phyloP scores from a whole-genome alignment of 2,329 filamentous ascomycete genomes.

The Neonectria magnoliae region DNA sequence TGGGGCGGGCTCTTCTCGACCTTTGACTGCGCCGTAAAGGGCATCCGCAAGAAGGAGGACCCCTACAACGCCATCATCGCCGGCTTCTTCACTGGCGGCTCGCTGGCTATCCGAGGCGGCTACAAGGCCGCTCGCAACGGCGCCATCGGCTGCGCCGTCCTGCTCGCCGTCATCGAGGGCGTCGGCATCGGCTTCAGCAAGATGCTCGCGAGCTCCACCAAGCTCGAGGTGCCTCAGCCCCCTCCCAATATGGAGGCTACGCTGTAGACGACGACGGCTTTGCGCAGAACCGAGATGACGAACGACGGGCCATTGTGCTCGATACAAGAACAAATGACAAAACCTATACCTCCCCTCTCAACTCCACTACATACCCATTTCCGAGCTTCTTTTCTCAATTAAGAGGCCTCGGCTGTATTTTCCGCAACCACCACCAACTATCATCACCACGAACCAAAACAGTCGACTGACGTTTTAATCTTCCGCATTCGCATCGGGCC shows the following conservation, averaged over 20 bases:
- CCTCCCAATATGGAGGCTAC: constrained; percentile 46
- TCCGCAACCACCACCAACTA: constrained; percentile 19
- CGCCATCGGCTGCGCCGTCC: constrained; percentile 93
- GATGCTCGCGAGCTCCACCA: constrained; percentile 91
- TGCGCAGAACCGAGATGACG: constrained; percentile 14
- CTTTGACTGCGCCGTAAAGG: constrained; percentile 97
- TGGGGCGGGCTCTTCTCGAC: constrained; percentile 97
- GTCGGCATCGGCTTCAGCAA: constrained; percentile 96
- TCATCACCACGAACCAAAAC: constrained; percentile 32
- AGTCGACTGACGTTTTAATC: constrained; percentile 34
- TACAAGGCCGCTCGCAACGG: constrained; percentile 93
- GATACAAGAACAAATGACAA: constrained; percentile 9
- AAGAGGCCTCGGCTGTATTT: constrained; percentile 33
- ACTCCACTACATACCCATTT: constrained; percentile 35
- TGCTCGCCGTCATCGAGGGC: constrained; percentile 95
- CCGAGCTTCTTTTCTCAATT: constrained; percentile 10
- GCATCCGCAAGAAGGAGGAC: constrained; percentile 94
- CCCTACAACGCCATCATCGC: constrained; percentile 98
- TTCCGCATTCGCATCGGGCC: constrained; percentile 44
- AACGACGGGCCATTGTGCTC: constrained; percentile 22
- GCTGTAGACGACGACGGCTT: constrained; percentile 37
- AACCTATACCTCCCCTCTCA: constrained; percentile 34
- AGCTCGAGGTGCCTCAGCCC: constrained; percentile 70
- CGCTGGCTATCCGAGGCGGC: constrained; percentile 90
- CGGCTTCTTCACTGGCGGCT: constrained; percentile 94